Conservation (phyloP, 139 green algal genomes). For the Parachlorella kessleri region DNA sequence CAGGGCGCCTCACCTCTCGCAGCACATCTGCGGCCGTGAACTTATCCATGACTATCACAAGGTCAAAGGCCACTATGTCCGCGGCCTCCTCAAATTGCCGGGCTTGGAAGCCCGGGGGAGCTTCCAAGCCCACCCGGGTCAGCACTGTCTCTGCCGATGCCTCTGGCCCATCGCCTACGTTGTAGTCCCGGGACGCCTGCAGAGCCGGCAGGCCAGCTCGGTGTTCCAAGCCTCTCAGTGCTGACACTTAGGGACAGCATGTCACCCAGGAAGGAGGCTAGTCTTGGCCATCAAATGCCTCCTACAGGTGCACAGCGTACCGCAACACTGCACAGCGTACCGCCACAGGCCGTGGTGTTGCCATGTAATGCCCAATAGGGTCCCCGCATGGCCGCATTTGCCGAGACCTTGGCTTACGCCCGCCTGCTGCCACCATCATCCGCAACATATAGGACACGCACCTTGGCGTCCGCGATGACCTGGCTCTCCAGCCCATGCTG, state of each 20-base stretch:
- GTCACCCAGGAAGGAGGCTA: too few relatives aligned
- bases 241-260: too few relatives aligned
- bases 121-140: slow-evolving; percentile 29
- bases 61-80: slow-evolving; percentile 75
- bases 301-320: too few relatives aligned
- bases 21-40: slow-evolving; percentile 85
- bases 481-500: not conserved
- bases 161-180: slow-evolving; percentile 67
- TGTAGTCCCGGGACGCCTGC: slow-evolving; percentile 75
- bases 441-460: not conserved
- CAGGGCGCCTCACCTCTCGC: slow-evolving; percentile 78
- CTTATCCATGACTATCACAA: slow-evolving; percentile 88
- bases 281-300: too few relatives aligned
- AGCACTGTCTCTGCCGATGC: slow-evolving; percentile 32
- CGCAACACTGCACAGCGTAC: too few relatives aligned
- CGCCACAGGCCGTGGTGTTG: too few relatives aligned
- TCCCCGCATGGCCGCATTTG: too few relatives aligned
- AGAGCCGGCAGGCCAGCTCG: too few relatives aligned
- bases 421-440: too few relatives aligned
- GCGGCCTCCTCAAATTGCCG: slow-evolving; percentile 51
- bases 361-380: too few relatives aligned
- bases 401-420: too few relatives aligned
- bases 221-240: too few relatives aligned
- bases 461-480: not conserved
- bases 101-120: slow-evolving; percentile 36